Percentiles rank a stretch among this genome's conserved stretches.
These are phyloP conservation scores for Fusarium fracticaudum DNA, from an alignment of 2,329 filamentous ascomycete species.

Conservation along the genomic window DNA sequence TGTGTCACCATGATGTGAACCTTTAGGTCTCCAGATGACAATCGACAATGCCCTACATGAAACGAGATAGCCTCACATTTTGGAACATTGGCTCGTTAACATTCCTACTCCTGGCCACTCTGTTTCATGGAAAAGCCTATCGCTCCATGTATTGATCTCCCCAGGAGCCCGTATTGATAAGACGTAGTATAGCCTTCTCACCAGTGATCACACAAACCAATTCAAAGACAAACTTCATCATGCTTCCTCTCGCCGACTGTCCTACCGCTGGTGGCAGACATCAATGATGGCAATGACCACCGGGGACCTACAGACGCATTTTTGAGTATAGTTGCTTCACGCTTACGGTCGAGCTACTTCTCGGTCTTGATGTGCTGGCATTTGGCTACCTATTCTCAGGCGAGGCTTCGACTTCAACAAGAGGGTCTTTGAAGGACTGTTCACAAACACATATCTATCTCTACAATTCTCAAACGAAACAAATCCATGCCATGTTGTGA, in stretches of 20 bases:
- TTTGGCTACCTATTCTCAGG: neutral
- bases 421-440: constrained; percentile 5
- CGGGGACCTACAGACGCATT: neutral
- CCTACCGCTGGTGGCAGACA: neutral
- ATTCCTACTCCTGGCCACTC: neutral
- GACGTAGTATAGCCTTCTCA: neutral
- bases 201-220: neutral
- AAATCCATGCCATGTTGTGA: neutral
- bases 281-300: neutral
- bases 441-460: constrained; percentile 8
- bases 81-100: neutral
- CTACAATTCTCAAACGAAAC: neutral
- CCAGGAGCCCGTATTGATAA: constrained; percentile 5
- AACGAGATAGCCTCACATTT: constrained; percentile 26
- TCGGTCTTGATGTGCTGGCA: constrained; percentile 32
- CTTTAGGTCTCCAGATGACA: neutral
- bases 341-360: constrained; percentile 7
- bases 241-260: neutral
- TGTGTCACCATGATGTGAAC: neutral
- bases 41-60: constrained; percentile 6
- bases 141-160: constrained; percentile 17
- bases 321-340: neutral
- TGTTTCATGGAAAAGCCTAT: neutral
- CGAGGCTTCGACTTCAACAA: neutral
- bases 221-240: constrained; percentile 5